Percentiles rank a stretch among this genome's conserved stretches.
These are phyloP conservation scores for Debaryomyces castellii DNA, from an alignment of 805 yeast species.

Conservation along the genomic window DNA sequence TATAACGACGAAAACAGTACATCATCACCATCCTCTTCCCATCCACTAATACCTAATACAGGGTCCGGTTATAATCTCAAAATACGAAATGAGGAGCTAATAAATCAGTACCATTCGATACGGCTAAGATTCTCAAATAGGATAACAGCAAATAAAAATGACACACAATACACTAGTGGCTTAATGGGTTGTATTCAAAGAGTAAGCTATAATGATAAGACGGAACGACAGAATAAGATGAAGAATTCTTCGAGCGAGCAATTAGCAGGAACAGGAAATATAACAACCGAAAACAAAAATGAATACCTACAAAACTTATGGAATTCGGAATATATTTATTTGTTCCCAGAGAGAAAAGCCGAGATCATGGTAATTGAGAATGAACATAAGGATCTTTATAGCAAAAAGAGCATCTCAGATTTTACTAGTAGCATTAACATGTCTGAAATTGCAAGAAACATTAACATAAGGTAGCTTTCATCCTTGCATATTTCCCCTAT, in stretches of 20 bases:
- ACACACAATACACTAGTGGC: slow-evolving; percentile 19
- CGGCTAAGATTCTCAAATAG: slow-evolving; percentile 30
- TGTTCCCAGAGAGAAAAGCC: not conserved
- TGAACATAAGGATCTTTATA: not conserved
- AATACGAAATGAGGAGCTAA: slow-evolving; percentile 37
- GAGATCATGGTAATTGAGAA: not conserved
- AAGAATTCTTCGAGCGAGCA: too few species aligned
- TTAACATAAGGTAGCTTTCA: not conserved
- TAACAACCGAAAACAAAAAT: slow-evolving; percentile 10
- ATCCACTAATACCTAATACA: not conserved
- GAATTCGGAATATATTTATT: slow-evolving; percentile 9
- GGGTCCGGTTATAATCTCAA: slow-evolving; percentile 19
- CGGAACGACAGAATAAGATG: too few species aligned
- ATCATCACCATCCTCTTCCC: not conserved
- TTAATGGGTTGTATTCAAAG: slow-evolving; percentile 28
- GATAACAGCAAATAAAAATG: not conserved
- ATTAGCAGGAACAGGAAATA: not conserved
- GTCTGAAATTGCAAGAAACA: slow-evolving; percentile 8
- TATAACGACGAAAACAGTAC: not conserved
- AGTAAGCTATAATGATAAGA: not conserved
- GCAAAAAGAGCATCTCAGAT: not conserved
- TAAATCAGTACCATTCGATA: slow-evolving; percentile 36
- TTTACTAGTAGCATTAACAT: slow-evolving; percentile 1
- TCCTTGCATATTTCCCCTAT: too few species aligned
- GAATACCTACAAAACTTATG: slow-evolving; percentile 9